These are phyloP conservation scores for Cladorrhinum sp. DNA, from an alignment of 2,329 filamentous ascomycete species.

Conservation along the genomic window DNA sequence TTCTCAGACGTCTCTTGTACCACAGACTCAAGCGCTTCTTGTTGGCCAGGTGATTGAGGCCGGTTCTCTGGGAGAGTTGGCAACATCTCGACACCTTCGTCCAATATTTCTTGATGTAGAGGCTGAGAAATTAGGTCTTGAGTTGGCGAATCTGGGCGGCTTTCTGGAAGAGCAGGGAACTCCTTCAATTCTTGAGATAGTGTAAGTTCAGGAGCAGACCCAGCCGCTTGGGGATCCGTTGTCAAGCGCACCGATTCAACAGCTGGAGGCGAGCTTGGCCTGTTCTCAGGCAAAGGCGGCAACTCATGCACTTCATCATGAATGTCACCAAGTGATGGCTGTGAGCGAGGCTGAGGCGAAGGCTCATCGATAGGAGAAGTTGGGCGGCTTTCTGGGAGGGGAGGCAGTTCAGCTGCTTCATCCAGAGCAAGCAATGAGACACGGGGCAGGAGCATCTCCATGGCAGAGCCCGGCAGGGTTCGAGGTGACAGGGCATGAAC, in stretches of 20 bases:
- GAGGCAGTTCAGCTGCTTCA: neutral
- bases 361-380: neutral
- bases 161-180: conserved; percentile 8
- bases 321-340: neutral
- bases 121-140: neutral
- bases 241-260: neutral
- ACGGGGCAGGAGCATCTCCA: neutral
- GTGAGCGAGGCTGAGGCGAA: neutral
- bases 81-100: neutral
- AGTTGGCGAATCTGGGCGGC: conserved; percentile 7
- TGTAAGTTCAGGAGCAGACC: neutral
- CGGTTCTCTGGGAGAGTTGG: conserved; percentile 2
- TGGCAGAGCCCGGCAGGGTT: neutral
- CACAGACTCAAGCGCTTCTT: neutral
- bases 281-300: neutral
- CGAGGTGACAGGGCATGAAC: neutral
- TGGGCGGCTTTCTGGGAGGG: neutral
- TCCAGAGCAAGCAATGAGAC: neutral
- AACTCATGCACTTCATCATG: too few species aligned
- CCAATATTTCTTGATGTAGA: neutral
- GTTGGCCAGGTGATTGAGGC: neutral
- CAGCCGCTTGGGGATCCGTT: neutral
- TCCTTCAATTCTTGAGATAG: neutral
- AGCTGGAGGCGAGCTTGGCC: neutral
- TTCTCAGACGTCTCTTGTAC: neutral